Evolutionary conservation across 805 yeast species (phyloP).

Genomic region (Kodamaea hsintzibuensis): DNA sequence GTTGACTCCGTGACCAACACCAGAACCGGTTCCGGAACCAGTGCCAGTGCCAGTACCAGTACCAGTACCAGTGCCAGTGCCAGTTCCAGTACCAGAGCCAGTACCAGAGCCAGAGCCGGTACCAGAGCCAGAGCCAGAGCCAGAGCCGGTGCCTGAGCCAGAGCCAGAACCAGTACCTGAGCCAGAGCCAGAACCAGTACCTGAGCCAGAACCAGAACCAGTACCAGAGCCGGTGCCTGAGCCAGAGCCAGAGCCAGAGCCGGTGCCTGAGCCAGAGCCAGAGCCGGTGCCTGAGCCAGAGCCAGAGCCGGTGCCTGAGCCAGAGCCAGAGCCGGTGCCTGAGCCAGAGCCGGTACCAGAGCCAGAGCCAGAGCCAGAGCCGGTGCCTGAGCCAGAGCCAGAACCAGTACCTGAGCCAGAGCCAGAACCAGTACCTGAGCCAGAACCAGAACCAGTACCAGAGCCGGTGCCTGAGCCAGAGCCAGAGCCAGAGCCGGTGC

Average conservation of each 20-base stretch:
- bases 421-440: not conserved
- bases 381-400: not conserved
- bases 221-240: not conserved
- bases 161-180: not conserved
- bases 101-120: not conserved
- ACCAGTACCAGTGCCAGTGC: not conserved
- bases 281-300: not conserved
- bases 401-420: not conserved
- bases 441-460: not conserved
- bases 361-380: not conserved
- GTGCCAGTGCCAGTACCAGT: not conserved
- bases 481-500: not conserved
- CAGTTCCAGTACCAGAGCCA: not conserved
- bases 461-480: not conserved
- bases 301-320: not conserved
- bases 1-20: not conserved
- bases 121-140: not conserved
- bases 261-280: not conserved
- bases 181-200: not conserved
- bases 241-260: not conserved
- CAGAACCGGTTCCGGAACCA: not conserved
- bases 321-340: not conserved
- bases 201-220: not conserved
- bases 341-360: not conserved
- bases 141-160: not conserved